A percentile compares a stretch with the other conserved stretches of the same genome.
Evolutionary conservation across 495 filamentous ascomycete genomes (phyloP).

Genomic region (Aspergillus mulundensis): DNA sequence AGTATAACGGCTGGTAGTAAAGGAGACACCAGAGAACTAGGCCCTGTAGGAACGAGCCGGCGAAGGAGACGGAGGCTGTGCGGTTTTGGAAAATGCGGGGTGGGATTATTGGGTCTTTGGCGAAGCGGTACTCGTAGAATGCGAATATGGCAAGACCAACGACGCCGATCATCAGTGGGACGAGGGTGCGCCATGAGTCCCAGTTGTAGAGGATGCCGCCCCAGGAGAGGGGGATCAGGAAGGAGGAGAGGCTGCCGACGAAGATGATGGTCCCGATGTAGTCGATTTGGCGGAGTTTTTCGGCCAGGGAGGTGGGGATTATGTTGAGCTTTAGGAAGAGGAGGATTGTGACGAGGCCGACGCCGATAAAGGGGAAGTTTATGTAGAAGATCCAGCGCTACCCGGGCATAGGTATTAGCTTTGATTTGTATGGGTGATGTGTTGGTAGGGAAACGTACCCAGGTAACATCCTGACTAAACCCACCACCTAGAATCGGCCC

Average conservation of each 20-base stretch:
- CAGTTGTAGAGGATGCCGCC: slow-evolving; percentile 53
- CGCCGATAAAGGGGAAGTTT: slow-evolving; percentile 47
- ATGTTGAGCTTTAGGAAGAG: slow-evolving; percentile 41
- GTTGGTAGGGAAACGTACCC: slow-evolving; percentile 38
- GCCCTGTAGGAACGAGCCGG: slow-evolving; percentile 46
- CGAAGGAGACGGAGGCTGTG: slow-evolving; percentile 41
- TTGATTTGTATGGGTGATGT: too few relatives aligned
- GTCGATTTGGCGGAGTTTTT: slow-evolving; percentile 45
- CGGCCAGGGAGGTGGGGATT: slow-evolving; percentile 14
- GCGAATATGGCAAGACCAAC: slow-evolving; percentile 15
- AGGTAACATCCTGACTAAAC: slow-evolving; percentile 60
- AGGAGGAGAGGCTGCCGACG: slow-evolving; percentile 35
- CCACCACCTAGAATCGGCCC: slow-evolving; percentile 68
- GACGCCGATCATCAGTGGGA: slow-evolving; percentile 29
- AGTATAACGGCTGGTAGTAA: slow-evolving; percentile 48
- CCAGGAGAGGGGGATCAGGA: slow-evolving; percentile 54
- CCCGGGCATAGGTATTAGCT: too few relatives aligned
- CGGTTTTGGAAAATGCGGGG: slow-evolving; percentile 46
- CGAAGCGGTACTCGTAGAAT: slow-evolving; percentile 21
- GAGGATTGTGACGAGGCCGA: slow-evolving; percentile 43
- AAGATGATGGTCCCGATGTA: slow-evolving; percentile 53
- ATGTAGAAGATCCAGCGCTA: slow-evolving; percentile 49
- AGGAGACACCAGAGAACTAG: slow-evolving; percentile 47
- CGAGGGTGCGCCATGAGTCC: slow-evolving; percentile 46
- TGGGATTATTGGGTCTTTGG: slow-evolving; percentile 48